phyloP scores from a whole-genome alignment of 768 basidiomycete genomes.

The Leccinum uliginosum region DNA sequence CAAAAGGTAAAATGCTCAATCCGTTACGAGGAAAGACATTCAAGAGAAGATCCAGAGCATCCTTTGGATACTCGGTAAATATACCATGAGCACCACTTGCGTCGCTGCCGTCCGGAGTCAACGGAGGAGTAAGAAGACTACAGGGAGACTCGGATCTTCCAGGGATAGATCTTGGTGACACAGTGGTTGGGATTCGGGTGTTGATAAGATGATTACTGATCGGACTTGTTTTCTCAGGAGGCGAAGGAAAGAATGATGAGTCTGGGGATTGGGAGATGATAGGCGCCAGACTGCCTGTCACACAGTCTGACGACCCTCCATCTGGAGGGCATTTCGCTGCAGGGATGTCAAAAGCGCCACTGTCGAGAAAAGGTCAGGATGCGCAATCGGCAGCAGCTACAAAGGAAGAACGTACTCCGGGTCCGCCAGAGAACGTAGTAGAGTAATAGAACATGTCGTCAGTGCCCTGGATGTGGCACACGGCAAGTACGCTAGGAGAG shows the following conservation, averaged over 20 bases:
- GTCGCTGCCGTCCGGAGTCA: slow-evolving; percentile 71
- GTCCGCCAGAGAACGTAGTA: slow-evolving; percentile 91
- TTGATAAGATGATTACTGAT: slow-evolving; percentile 15
- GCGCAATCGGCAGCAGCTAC: background rate
- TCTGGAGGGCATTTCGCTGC: slow-evolving; percentile 92
- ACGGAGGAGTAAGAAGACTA: slow-evolving; percentile 64
- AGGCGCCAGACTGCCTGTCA: slow-evolving; percentile 89
- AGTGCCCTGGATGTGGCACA: slow-evolving; percentile 79
- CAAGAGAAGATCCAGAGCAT: slow-evolving; percentile 75
- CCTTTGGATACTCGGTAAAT: slow-evolving; percentile 45
- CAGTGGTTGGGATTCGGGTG: slow-evolving; percentile 24
- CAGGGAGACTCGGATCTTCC: slow-evolving; percentile 34
- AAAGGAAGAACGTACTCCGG: slow-evolving; percentile 57
- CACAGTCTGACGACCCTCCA: slow-evolving; percentile 91
- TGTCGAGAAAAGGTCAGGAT: slow-evolving; percentile 26
- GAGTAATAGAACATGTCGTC: slow-evolving; percentile 87
- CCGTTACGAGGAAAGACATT: slow-evolving; percentile 74
- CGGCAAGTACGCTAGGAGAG: slow-evolving; percentile 76
- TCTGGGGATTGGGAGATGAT: slow-evolving; percentile 43
- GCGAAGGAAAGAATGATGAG: slow-evolving; percentile 30
- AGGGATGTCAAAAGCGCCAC: slow-evolving; percentile 96
- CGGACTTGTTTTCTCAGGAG: slow-evolving; percentile 21
- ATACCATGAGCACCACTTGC: slow-evolving; percentile 38
- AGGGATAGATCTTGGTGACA: slow-evolving; percentile 42
- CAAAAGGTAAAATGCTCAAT: slow-evolving; percentile 60